phyloP scores from a whole-genome alignment of 75 land plant genomes.

The Pinus albicaulis region DNA sequence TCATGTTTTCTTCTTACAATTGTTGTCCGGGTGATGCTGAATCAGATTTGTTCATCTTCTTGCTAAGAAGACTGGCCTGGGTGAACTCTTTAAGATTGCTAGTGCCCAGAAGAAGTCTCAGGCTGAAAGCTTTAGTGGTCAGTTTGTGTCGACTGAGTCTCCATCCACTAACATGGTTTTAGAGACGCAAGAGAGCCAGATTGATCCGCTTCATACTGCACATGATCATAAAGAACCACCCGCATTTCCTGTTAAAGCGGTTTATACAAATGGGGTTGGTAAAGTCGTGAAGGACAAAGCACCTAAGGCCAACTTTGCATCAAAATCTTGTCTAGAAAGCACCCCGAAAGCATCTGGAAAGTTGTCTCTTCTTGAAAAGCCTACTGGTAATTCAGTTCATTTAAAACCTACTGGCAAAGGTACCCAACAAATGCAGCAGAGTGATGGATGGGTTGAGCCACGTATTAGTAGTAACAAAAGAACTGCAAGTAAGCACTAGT shows the following conservation, averaged over 20 bases:
- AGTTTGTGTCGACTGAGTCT: neutral
- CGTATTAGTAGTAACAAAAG: neutral
- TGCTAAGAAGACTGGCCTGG: constrained; percentile 4
- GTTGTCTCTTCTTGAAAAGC: neutral
- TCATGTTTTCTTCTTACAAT: neutral
- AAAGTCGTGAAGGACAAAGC: neutral
- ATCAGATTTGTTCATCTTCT: constrained; percentile 7
- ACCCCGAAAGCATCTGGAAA: neutral
- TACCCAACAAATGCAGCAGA: neutral
- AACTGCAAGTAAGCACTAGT: neutral
- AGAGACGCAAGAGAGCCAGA: neutral
- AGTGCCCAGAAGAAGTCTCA: neutral
- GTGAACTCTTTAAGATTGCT: constrained; percentile 4
- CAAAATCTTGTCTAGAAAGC: neutral
- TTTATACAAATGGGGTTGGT: neutral
- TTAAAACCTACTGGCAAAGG: neutral
- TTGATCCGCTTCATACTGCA: neutral
- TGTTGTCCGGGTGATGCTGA: neutral
- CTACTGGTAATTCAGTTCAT: neutral
- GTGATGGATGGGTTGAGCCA: neutral
- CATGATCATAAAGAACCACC: neutral
- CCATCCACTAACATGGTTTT: constrained; percentile 4
- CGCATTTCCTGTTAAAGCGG: neutral
- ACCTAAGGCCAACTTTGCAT: neutral
- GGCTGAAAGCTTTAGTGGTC: neutral